phyloP scores from a whole-genome alignment of 2,329 filamentous ascomycete species.

The Beauveria sp. region DNA sequence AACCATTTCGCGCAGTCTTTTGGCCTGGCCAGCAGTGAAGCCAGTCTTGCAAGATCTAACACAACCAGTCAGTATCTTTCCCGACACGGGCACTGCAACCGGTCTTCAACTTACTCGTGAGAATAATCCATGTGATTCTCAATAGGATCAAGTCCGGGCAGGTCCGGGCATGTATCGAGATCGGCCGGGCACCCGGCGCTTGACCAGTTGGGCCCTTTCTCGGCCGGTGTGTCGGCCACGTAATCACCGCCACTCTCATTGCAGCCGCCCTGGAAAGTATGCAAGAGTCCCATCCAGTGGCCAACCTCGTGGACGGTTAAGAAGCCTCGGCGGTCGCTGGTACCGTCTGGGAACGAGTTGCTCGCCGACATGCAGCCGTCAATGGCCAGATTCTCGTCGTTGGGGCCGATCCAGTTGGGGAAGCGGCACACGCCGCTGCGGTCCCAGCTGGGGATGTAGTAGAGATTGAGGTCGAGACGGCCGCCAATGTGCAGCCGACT shows the following conservation, averaged over 20 bases:
- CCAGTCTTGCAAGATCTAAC: slow-evolving; percentile 2
- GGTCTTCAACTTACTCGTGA: slow-evolving; percentile 1
- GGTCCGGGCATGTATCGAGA: slow-evolving; percentile 27
- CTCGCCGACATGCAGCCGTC: slow-evolving; percentile 34
- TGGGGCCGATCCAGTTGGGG: slow-evolving; percentile 25
- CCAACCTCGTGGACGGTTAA: slow-evolving; percentile 35
- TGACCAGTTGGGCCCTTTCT: slow-evolving; percentile 20
- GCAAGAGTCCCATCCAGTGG: slow-evolving; percentile 41
- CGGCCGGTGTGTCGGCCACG: slow-evolving; percentile 33
- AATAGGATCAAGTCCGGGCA: slow-evolving; percentile 27
- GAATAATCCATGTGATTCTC: slow-evolving; percentile 34
- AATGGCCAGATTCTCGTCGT: slow-evolving; percentile 26
- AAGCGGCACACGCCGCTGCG: slow-evolving; percentile 40
- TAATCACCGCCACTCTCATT: slow-evolving; percentile 28
- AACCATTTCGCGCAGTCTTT: neutral
- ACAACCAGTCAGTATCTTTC: neutral
- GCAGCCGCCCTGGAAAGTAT: slow-evolving; percentile 39
- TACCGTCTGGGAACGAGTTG: slow-evolving; percentile 30
- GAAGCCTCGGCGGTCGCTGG: slow-evolving; percentile 27
- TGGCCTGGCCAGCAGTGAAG: neutral
- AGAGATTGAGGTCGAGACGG: slow-evolving; percentile 38
- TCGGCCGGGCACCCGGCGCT: slow-evolving; percentile 29
- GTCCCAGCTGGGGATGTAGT: slow-evolving; percentile 33
- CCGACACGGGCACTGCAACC: too few species aligned
- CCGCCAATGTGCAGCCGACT: slow-evolving; percentile 31